These are phyloP conservation scores for Monosporascus sp. DNA, from an alignment of 2,329 filamentous ascomycete species.

Conservation along the genomic window DNA sequence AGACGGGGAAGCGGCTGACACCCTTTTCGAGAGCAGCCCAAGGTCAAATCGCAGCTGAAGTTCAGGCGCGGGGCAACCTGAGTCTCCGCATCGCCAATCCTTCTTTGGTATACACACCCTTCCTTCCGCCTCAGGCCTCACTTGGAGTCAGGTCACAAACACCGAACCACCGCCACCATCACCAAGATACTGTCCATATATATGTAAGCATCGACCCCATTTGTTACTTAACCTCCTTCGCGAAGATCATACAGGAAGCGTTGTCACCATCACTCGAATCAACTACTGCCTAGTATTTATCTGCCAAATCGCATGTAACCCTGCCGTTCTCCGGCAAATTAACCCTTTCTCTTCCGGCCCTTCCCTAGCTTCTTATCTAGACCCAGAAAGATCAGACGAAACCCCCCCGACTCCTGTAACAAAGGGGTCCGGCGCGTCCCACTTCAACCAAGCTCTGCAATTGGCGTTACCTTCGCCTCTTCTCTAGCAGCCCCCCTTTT, in stretches of 20 bases:
- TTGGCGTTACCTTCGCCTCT: not conserved
- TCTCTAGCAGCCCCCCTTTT: not conserved
- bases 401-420: slow-evolving; percentile 1
- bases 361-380: not conserved
- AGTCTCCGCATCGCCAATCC: too few species aligned
- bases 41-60: too few species aligned
- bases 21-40: too few species aligned
- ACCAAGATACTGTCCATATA: not conserved
- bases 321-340: slow-evolving; percentile 2
- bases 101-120: too few species aligned
- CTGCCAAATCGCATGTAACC: not conserved
- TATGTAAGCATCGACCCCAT: not conserved
- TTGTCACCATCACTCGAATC: not conserved
- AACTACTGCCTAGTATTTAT: not conserved
- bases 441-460: not conserved
- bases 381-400: slow-evolving; percentile 9
- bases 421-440: not conserved
- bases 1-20: too few species aligned
- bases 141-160: not conserved
- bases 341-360: slow-evolving; percentile 4
- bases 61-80: too few species aligned
- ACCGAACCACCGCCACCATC: not conserved
- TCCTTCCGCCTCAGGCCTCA: too few species aligned
- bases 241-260: slow-evolving; percentile 23
- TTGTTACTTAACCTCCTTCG: slow-evolving; percentile 10